Evolutionary conservation across 495 filamentous ascomycete species (phyloP).

Genomic region (Penicillium antarcticum): DNA sequence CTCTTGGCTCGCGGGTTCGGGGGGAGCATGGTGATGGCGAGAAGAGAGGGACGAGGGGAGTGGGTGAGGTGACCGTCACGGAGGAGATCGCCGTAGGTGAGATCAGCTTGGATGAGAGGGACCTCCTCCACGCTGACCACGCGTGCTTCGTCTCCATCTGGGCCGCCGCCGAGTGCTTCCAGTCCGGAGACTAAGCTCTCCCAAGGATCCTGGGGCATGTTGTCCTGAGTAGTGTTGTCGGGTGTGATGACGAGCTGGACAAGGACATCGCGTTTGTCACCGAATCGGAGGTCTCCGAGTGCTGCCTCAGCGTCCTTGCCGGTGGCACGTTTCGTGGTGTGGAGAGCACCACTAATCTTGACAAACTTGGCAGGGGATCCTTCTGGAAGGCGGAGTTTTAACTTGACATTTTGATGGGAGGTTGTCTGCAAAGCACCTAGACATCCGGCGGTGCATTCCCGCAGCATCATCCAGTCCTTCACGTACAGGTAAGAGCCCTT

Average conservation of each 20-base stretch:
- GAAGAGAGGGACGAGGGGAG: constrained; percentile 79
- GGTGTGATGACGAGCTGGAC: constrained; percentile 93
- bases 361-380: constrained; percentile 97
- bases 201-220: constrained; percentile 90
- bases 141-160: constrained; percentile 83
- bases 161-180: constrained; percentile 88
- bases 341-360: constrained; percentile 95
- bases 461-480: constrained; percentile 99
- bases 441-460: constrained; percentile 94
- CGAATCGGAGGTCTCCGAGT: constrained; percentile 90
- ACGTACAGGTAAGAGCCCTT: constrained; percentile 98
- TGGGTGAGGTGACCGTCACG: constrained; percentile 87
- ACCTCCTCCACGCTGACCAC: constrained; percentile 89
- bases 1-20: constrained; percentile 57
- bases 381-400: constrained; percentile 91
- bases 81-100: constrained; percentile 91
- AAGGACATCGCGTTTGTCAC: constrained; percentile 95
- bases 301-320: constrained; percentile 92
- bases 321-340: constrained; percentile 97
- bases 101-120: constrained; percentile 91
- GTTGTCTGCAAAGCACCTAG: constrained; percentile 90
- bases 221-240: constrained; percentile 81
- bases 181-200: constrained; percentile 94
- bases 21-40: constrained; percentile 99
- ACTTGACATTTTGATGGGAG: constrained; percentile 98